A percentile compares a stretch with the other conserved stretches of the same genome.
Conservation (phyloP, 2,329 filamentous ascomycete species). For the Fusarium mundagurra region DNA sequence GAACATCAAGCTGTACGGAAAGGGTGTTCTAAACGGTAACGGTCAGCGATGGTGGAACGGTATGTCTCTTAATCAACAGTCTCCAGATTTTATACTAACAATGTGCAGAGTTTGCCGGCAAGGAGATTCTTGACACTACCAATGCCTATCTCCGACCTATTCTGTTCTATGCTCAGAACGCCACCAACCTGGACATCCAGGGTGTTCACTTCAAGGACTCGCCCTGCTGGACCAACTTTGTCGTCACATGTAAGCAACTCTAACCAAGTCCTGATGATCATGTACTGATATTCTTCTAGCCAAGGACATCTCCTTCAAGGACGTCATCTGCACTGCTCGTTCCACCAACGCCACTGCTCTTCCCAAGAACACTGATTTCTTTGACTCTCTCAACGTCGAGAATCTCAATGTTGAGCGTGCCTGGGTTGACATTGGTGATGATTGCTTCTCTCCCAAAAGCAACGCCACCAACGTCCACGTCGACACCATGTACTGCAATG, state of each 20-base stretch:
- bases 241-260: conserved; percentile 31
- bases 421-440: conserved; percentile 40
- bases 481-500: conserved; percentile 40
- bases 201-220: conserved; percentile 42
- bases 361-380: conserved; percentile 42
- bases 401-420: conserved; percentile 33
- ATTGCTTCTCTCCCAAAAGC: conserved; percentile 42
- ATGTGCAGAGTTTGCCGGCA: conserved; percentile 27
- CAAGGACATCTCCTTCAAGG: conserved; percentile 36
- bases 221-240: conserved; percentile 40
- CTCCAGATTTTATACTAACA: too few species aligned
- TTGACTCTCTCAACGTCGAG: conserved; percentile 37
- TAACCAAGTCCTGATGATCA: rapidly evolving
- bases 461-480: conserved; percentile 37
- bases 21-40: conserved; percentile 38
- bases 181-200: conserved; percentile 33
- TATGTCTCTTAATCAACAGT: too few species aligned
- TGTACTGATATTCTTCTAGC: conserved; percentile 3
- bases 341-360: conserved; percentile 36
- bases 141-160: conserved; percentile 39
- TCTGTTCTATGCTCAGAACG: conserved; percentile 41
- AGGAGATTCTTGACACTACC: conserved; percentile 33
- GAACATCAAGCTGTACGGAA: conserved; percentile 38
- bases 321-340: conserved; percentile 39
- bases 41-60: conserved; percentile 42